Percentiles rank a stretch among this genome's conserved stretches.
Conservation (phyloP, 441 rosid species). For the Populus hybrid region DNA sequence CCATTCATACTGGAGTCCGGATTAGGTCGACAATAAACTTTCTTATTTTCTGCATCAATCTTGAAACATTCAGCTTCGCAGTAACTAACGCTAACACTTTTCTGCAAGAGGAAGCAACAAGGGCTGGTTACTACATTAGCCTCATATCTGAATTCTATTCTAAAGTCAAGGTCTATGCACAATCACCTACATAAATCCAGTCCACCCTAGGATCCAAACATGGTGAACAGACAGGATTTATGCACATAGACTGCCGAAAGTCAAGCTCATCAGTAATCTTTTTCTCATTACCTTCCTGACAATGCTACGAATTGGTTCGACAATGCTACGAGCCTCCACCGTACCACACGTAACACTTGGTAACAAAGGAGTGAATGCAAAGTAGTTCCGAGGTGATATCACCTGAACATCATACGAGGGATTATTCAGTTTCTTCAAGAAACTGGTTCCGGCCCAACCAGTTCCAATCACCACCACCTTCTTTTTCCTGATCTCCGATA, state of each 20-base stretch:
- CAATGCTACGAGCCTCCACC: slow-evolving; percentile 81
- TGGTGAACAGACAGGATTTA: neutral
- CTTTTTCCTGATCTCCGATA: slow-evolving; percentile 55
- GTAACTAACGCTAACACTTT: slow-evolving; percentile 51
- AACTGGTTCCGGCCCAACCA: slow-evolving; percentile 96
- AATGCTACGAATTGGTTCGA: slow-evolving; percentile 87
- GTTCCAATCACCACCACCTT: slow-evolving; percentile 93
- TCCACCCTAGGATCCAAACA: neutral
- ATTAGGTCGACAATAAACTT: slow-evolving; percentile 67
- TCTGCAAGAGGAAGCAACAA: slow-evolving; percentile 40
- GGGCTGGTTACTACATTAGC: neutral
- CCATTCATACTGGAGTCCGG: slow-evolving; percentile 45
- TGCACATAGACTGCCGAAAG: neutral
- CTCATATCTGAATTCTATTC: neutral
- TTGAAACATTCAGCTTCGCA: slow-evolving; percentile 90
- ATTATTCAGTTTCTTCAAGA: slow-evolving; percentile 67
- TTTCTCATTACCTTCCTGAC: slow-evolving; percentile 61
- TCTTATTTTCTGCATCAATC: slow-evolving; percentile 76
- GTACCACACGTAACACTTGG: slow-evolving; percentile 97
- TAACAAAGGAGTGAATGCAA: slow-evolving; percentile 89
- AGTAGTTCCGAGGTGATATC: slow-evolving; percentile 93
- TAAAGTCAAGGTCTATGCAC: neutral
- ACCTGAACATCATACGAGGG: slow-evolving; percentile 78
- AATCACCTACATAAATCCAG: neutral
- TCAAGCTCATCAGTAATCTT: neutral